Conservation (phyloP, 345 rosid species). For the Kernera saxatilis region DNA sequence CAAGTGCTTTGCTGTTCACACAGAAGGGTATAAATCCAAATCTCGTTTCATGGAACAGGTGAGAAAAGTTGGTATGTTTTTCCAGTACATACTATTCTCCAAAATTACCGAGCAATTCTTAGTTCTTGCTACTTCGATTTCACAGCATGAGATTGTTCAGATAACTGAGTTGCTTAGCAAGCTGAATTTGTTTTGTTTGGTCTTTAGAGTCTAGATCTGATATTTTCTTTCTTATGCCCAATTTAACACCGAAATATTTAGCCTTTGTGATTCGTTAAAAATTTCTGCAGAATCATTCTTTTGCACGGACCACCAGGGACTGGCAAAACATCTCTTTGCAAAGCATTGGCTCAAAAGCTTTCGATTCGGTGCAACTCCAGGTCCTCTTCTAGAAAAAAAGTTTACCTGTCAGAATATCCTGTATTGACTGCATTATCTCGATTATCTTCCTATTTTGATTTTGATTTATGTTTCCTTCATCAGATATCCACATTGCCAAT, state of each 20-base stretch:
- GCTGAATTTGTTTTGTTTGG: neutral
- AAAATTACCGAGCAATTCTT: neutral
- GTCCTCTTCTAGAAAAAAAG: constrained; percentile 31
- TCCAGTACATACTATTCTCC: neutral
- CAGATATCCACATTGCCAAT: constrained; percentile 88
- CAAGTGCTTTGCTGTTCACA: constrained; percentile 86
- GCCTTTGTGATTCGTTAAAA: neutral
- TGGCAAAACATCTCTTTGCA: constrained; percentile 94
- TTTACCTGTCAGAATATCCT: neutral
- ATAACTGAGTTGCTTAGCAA: neutral
- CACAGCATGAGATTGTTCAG: neutral
- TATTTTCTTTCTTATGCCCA: neutral
- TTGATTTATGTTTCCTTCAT: constrained; percentile 20
- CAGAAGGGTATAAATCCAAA: constrained; percentile 89
- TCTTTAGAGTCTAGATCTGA: neutral
- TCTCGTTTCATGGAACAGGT: constrained; percentile 96
- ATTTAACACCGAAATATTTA: neutral
- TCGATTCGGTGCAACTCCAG: constrained; percentile 82
- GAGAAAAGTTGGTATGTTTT: constrained; percentile 16
- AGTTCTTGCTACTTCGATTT: neutral
- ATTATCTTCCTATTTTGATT: neutral
- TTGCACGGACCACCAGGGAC: constrained; percentile 99
- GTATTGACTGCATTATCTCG: neutral
- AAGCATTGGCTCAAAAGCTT: constrained; percentile 95
- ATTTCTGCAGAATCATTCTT: constrained; percentile 70